phyloP scores from a whole-genome alignment of 2,329 filamentous ascomycete species.

The Polychaeton citri region DNA sequence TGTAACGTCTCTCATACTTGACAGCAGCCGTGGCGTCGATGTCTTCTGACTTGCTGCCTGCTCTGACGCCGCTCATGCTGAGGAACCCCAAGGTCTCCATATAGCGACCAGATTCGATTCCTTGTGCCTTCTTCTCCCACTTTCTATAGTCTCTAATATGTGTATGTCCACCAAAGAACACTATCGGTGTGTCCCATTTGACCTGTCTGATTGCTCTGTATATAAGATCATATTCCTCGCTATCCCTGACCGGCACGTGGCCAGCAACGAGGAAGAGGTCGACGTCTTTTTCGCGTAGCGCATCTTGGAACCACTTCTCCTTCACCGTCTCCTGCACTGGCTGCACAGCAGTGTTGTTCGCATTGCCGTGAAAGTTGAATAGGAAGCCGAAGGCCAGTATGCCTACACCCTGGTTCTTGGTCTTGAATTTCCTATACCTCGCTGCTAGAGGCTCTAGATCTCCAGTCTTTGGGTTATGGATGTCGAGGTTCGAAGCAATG shows the following conservation, averaged over 20 bases:
- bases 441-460: conserved; percentile 63
- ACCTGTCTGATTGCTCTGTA: conserved; percentile 64
- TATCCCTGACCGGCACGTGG: conserved; percentile 64
- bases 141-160: conserved; percentile 75
- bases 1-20: conserved; percentile 64
- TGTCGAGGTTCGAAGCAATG: conserved; percentile 85
- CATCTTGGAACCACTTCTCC: conserved; percentile 78
- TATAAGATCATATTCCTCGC: conserved; percentile 63
- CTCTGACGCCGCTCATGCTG: conserved; percentile 58
- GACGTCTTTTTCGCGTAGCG: conserved; percentile 62
- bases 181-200: conserved; percentile 72
- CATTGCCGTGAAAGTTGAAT: conserved; percentile 83
- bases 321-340: conserved; percentile 67
- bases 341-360: conserved; percentile 79
- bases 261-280: conserved; percentile 80
- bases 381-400: conserved; percentile 87
- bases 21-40: conserved; percentile 15
- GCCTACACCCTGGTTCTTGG: conserved; percentile 72
- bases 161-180: conserved; percentile 81
- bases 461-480: conserved; percentile 59
- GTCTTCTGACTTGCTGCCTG: conserved; percentile 20
- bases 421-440: conserved; percentile 79
- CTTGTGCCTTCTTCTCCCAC: conserved; percentile 67
- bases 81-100: conserved; percentile 93
- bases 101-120: conserved; percentile 77